Conservation (phyloP, 2,329 filamentous ascomycete genomes). For the Alternaria sp. region DNA sequence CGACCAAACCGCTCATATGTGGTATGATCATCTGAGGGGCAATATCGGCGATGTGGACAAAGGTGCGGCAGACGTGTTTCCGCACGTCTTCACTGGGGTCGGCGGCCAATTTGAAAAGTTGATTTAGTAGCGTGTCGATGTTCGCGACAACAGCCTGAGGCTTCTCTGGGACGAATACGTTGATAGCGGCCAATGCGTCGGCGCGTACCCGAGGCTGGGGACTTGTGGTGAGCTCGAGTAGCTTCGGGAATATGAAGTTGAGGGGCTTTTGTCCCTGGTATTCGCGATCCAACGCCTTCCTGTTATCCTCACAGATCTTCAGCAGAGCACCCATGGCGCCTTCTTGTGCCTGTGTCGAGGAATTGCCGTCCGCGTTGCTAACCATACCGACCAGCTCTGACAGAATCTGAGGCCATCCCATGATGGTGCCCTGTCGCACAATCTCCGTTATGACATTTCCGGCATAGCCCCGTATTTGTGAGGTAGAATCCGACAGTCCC, state of each 20-base stretch:
- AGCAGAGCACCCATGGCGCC: conserved; percentile 91
- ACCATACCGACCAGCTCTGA: conserved; percentile 83
- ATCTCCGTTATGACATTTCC: conserved; percentile 96
- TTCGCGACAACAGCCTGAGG: conserved; percentile 82
- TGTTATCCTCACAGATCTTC: conserved; percentile 98
- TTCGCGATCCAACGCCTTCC: conserved; percentile 83
- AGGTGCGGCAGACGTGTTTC: conserved; percentile 90
- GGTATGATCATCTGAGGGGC: conserved; percentile 90
- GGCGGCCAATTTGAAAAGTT: conserved; percentile 81
- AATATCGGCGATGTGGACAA: conserved; percentile 90
- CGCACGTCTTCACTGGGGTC: conserved; percentile 85
- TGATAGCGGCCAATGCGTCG: conserved; percentile 83
- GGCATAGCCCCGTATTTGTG: conserved; percentile 85
- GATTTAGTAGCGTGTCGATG: conserved; percentile 81
- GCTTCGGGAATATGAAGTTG: conserved; percentile 86
- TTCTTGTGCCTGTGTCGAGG: conserved; percentile 79
- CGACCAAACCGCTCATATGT: conserved; percentile 85
- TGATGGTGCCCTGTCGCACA: conserved; percentile 81
- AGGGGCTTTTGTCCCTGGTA: conserved; percentile 89
- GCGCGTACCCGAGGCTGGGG: conserved; percentile 79
- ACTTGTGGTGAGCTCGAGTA: conserved; percentile 86
- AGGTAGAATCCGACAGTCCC: conserved; percentile 81
- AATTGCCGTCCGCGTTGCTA: conserved; percentile 73
- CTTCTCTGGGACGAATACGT: conserved; percentile 88
- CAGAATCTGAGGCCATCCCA: conserved; percentile 91